Evolutionary conservation across 2,329 filamentous ascomycete genomes (phyloP).

Genomic region (Xylariomycetidae sp.): DNA sequence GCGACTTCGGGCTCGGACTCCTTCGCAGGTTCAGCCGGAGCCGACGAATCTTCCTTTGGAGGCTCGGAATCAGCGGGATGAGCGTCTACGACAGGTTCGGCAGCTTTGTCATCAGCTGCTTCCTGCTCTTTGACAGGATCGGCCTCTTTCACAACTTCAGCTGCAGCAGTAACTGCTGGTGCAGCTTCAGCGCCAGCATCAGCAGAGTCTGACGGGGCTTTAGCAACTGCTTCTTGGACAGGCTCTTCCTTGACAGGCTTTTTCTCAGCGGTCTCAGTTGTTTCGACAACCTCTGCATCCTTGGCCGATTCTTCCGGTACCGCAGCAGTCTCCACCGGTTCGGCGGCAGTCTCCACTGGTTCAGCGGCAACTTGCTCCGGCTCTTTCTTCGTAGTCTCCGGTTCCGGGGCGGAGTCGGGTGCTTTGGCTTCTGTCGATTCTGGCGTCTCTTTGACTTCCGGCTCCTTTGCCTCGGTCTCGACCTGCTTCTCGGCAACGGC

Average conservation of each 20-base stretch:
- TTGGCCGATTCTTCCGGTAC: constrained; percentile 1
- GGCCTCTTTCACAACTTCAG: constrained; percentile 1
- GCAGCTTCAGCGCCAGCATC: not conserved
- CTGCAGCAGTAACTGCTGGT: not conserved
- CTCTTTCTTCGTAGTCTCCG: not conserved
- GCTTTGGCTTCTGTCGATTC: not conserved
- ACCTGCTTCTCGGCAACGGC: constrained; percentile 5
- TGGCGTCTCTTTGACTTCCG: not conserved
- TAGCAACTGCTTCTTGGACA: constrained; percentile 4
- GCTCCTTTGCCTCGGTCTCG: constrained; percentile 7
- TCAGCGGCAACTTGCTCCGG: constrained; percentile 2
- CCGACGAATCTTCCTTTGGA: too few relatives aligned
- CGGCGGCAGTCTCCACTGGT: not conserved
- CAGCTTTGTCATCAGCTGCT: constrained; percentile 1
- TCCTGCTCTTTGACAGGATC: constrained; percentile 2
- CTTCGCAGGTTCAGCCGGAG: too few relatives aligned
- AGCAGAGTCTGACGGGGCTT: too few relatives aligned
- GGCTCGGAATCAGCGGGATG: too few relatives aligned
- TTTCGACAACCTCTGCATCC: constrained; percentile 3
- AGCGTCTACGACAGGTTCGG: too few relatives aligned
- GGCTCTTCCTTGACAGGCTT: constrained; percentile 3
- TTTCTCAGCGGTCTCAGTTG: constrained; percentile 1
- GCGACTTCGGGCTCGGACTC: too few relatives aligned
- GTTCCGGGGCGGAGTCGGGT: too few relatives aligned
- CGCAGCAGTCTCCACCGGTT: not conserved